A percentile compares a stretch with the other conserved stretches of the same genome.
Conservation (phyloP, 2,329 filamentous ascomycete genomes). For the Alternaria consortialis region DNA sequence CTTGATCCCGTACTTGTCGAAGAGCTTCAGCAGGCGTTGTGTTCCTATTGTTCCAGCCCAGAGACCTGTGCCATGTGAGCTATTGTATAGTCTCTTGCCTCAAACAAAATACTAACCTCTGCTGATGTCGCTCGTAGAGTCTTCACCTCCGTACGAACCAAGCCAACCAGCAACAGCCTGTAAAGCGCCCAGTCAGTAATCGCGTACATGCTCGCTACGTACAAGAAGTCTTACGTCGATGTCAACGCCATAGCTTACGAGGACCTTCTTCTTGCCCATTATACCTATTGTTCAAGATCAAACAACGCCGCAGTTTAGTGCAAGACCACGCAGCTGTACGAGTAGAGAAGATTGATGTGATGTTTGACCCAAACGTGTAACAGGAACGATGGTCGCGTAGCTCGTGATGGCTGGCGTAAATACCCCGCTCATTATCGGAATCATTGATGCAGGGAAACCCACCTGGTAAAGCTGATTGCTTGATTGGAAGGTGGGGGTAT, state of each 20-base stretch:
- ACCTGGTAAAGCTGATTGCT: conserved; percentile 6
- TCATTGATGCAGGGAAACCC: background rate
- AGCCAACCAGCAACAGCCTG: conserved; percentile 72
- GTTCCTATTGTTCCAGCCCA: conserved; percentile 76
- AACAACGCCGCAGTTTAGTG: background rate
- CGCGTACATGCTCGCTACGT: conserved; percentile 56
- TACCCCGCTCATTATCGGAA: conserved; percentile 23
- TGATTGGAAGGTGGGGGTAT: conserved; percentile 22
- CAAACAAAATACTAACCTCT: conserved; percentile 59
- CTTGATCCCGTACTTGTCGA: conserved; percentile 78
- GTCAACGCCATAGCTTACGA: conserved; percentile 73
- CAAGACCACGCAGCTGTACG: background rate
- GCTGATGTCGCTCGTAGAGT: conserved; percentile 75
- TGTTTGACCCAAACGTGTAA: background rate
- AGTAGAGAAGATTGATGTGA: background rate
- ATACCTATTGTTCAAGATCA: background rate
- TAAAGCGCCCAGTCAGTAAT: background rate
- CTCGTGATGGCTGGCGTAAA: conserved; percentile 16
- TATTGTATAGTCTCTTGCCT: background rate
- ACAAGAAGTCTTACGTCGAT: conserved; percentile 60
- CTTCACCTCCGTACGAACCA: conserved; percentile 77
- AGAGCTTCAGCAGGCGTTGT: conserved; percentile 72
- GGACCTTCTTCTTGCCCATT: conserved; percentile 62
- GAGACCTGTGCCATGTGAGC: conserved; percentile 56
- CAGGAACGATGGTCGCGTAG: background rate